phyloP scores from a whole-genome alignment of 768 basidiomycete species.

The Russula virescens region DNA sequence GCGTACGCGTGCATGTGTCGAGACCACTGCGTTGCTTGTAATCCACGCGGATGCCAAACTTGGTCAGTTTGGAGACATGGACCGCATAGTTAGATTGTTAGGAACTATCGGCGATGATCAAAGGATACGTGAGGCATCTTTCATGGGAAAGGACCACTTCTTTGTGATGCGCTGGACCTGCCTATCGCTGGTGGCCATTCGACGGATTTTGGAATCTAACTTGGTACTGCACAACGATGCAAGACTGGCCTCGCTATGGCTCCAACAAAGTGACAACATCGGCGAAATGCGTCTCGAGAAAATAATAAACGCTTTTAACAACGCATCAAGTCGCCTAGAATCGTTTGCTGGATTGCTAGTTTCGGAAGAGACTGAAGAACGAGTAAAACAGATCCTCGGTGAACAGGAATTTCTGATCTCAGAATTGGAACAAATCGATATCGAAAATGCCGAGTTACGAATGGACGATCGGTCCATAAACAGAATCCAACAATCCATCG shows the following conservation, averaged over 20 bases:
- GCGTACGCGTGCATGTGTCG: conserved; percentile 18
- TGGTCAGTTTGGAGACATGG: background rate
- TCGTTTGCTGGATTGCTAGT: background rate
- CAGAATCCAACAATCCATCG: no score
- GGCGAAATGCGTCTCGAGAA: background rate
- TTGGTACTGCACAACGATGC: background rate
- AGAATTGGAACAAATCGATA: no score
- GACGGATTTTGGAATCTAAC: background rate
- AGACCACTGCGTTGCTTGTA: conserved; percentile 3
- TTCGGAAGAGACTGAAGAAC: background rate
- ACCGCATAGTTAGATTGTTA: background rate
- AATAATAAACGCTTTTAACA: background rate
- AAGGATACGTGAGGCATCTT: background rate
- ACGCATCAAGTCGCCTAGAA: background rate
- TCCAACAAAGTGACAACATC: background rate
- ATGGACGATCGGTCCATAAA: no score
- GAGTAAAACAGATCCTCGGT: no score
- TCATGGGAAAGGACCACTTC: background rate
- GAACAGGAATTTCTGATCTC: no score
- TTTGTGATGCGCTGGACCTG: conserved; percentile 16
- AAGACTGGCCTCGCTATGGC: no score
- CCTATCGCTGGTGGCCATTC: conserved; percentile 15
- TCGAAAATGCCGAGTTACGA: no score
- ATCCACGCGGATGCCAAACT: background rate
- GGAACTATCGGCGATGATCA: background rate